Evolutionary conservation across 2,329 filamentous ascomycete genomes (phyloP).

Genomic region (Aureobasidium namibiae): DNA sequence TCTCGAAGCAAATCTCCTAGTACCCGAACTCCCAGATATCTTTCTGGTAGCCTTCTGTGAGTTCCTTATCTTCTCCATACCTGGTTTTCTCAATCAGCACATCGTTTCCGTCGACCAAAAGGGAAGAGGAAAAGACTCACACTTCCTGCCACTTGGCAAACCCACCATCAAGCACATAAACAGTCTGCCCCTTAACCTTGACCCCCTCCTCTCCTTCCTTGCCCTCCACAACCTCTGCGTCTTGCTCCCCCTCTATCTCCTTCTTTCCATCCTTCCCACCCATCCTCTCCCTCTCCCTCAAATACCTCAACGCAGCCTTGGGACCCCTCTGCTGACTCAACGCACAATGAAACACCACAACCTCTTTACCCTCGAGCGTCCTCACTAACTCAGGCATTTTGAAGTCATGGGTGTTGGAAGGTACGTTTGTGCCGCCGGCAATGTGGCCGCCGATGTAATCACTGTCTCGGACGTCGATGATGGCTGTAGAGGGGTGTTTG

Average conservation of each 20-base stretch:
- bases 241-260: background rate
- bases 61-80: slow-evolving; percentile 64
- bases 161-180: slow-evolving; percentile 74
- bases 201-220: slow-evolving; percentile 26
- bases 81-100: slow-evolving; percentile 20
- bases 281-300: slow-evolving; percentile 58
- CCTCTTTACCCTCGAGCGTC: slow-evolving; percentile 65
- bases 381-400: slow-evolving; percentile 76
- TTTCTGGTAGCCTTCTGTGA: slow-evolving; percentile 79
- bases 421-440: slow-evolving; percentile 64
- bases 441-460: slow-evolving; percentile 93
- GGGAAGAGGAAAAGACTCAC: slow-evolving; percentile 29
- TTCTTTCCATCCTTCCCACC: slow-evolving; percentile 24
- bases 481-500: slow-evolving; percentile 44
- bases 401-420: slow-evolving; percentile 63
- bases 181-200: slow-evolving; percentile 49
- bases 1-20: too few relatives aligned
- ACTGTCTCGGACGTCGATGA: slow-evolving; percentile 85
- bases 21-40: slow-evolving; percentile 62
- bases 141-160: slow-evolving; percentile 85
- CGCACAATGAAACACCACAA: slow-evolving; percentile 91
- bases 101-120: background rate
- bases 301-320: slow-evolving; percentile 59
- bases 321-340: slow-evolving; percentile 61
- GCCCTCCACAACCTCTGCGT: slow-evolving; percentile 10